Evolutionary conservation across 169 alveolate genomes (phyloP), one percentile per base, ranked within the genome.

Genomic region (Hepatocystis sp.): DNA sequence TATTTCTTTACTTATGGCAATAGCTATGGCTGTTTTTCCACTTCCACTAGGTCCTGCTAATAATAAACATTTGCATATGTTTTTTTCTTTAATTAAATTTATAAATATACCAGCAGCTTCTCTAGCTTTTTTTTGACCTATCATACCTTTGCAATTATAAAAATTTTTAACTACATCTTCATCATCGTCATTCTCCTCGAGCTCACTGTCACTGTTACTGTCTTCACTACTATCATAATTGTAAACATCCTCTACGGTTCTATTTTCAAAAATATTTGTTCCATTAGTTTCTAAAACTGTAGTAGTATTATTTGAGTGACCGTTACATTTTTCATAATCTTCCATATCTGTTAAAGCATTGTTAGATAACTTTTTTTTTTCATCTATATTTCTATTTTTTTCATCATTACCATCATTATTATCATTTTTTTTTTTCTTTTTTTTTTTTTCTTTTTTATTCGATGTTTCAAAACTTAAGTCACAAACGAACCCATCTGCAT

Each of bases 1-100:
- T 39, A 99, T 95, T 93, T 99, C 99, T 66, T 97, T 98, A 5
- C 99, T 99, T 39, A 99, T 96, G 2, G 99, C 99, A 90, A 98
- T 96, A 56, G 99, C 99, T 32, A 99, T 95, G 0, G 99, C 99
- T 0, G 99, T 99, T 92, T 99, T 99, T 34, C 99, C 99, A 44
- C 99, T 98, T 52, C 99, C 99, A 53, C 99, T 98, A 19, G 99
- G 99, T 4, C 98, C 98, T 40, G 97, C 98, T 49, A 96, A 84
- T 32, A 94, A 88, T 21, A 94, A 89, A 15, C 96, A 95, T 66
- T 91, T 91, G 44, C 89, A 81, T 15, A 99, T 96, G 86, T 98
- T 98, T 93, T 98, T 99, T 36, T 97, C 93, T 88, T 95, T 97
- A 76, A 99, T 98, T 90, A 99, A 93, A 67, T 98, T 99, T 49